These are phyloP conservation scores for Phaeosphaeriaceae sp. DNA, from an alignment of 2,329 filamentous ascomycete genomes.

Conservation along the genomic window DNA sequence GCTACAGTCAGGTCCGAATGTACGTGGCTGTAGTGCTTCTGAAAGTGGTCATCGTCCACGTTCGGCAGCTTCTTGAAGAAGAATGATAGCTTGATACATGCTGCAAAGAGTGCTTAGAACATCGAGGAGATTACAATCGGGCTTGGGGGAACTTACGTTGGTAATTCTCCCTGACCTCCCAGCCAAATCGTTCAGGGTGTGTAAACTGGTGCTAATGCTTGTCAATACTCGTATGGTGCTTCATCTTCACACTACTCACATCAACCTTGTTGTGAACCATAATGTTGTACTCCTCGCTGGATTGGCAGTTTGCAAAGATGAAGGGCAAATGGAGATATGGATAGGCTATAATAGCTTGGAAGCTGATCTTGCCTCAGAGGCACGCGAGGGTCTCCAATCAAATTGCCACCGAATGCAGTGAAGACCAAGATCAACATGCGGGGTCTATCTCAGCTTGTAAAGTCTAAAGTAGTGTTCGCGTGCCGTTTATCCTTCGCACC, in stretches of 20 bases:
- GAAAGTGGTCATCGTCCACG: conserved; percentile 41
- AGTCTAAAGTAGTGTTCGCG: neutral
- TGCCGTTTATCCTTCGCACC: neutral
- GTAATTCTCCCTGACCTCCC: conserved; percentile 37
- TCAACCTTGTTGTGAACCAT: conserved; percentile 23
- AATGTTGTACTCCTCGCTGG: neutral
- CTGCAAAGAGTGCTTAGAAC: conserved; percentile 8
- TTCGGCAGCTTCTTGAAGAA: conserved; percentile 43
- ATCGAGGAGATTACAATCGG: neutral
- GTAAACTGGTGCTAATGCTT: conserved; percentile 31
- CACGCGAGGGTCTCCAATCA: neutral
- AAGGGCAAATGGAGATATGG: neutral
- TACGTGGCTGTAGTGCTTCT: conserved; percentile 44
- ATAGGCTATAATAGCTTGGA: neutral
- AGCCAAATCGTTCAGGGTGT: conserved; percentile 26
- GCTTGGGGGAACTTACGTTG: conserved; percentile 25
- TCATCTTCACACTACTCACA: neutral
- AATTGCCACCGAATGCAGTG: neutral
- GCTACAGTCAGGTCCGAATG: conserved; percentile 41
- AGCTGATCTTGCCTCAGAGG: neutral
- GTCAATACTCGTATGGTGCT: conserved; percentile 1
- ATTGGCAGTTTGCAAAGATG: neutral
- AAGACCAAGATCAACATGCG: conserved; percentile 6
- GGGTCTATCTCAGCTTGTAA: conserved; percentile 3
- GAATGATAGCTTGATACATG: conserved; percentile 39